Conservation (phyloP, 2,329 filamentous ascomycete genomes). For the Capronia coronata region DNA sequence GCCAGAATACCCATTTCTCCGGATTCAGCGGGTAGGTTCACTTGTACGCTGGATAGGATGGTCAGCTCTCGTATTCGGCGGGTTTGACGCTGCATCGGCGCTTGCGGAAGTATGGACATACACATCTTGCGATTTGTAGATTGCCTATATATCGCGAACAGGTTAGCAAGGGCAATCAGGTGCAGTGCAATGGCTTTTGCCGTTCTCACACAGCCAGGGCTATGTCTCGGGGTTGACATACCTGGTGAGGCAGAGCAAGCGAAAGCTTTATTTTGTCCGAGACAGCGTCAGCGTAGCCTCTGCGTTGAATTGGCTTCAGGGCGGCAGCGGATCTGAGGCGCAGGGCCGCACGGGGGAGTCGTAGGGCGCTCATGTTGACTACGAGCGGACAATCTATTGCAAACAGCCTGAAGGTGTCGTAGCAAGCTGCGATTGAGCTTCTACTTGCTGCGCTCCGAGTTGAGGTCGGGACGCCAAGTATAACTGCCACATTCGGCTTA, state of each 20-base stretch:
- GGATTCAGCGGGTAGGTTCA: slow-evolving; percentile 96
- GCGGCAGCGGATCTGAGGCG: slow-evolving; percentile 66
- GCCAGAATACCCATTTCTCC: slow-evolving; percentile 99
- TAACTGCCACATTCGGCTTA: slow-evolving; percentile 7
- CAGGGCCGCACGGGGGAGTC: slow-evolving; percentile 84
- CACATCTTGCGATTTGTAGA: slow-evolving; percentile 66
- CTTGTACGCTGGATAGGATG: slow-evolving; percentile 64
- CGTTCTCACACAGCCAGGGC: not conserved
- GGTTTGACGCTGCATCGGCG: slow-evolving; percentile 4
- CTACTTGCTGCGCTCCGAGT: slow-evolving; percentile 3
- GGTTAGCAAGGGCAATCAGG: slow-evolving; percentile 27
- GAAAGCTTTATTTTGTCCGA: slow-evolving; percentile 97
- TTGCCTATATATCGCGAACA: slow-evolving; percentile 45
- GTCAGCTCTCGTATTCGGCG: slow-evolving; percentile 8
- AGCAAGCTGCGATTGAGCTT: slow-evolving; percentile 23
- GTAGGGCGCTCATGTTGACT: slow-evolving; percentile 82
- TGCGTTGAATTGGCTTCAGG: slow-evolving; percentile 69
- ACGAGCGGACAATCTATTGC: not conserved
- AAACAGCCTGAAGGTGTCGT: slow-evolving; percentile 2
- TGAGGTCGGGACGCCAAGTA: slow-evolving; percentile 19
- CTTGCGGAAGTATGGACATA: slow-evolving; percentile 41
- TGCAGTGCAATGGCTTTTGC: slow-evolving; percentile 6
- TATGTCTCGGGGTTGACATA: slow-evolving; percentile 47
- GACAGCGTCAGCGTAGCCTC: slow-evolving; percentile 84
- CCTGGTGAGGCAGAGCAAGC: slow-evolving; percentile 95